Evolutionary conservation across 176 grass and related monocot species (phyloP).

Genomic region (Oryza punctata): DNA sequence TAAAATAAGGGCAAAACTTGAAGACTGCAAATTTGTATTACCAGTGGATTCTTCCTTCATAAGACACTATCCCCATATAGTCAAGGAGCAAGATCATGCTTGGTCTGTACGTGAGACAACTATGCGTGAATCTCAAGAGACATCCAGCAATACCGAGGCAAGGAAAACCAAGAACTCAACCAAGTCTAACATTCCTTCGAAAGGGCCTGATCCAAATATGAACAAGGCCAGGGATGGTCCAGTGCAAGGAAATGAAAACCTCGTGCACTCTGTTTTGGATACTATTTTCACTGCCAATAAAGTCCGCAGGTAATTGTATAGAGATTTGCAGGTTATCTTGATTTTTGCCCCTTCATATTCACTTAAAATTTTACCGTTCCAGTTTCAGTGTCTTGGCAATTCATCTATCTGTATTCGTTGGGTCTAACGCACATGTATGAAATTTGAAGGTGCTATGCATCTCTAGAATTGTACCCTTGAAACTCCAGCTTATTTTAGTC

Average conservation of each 20-base stretch:
- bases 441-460: not conserved
- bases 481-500: constrained; percentile 15
- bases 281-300: constrained; percentile 54
- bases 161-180: constrained; percentile 36
- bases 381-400: constrained; percentile 4
- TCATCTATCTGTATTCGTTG: not conserved
- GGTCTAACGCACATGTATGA: not conserved
- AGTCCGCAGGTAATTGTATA: constrained; percentile 61
- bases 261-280: constrained; percentile 38
- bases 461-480: constrained; percentile 2
- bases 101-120: constrained; percentile 46
- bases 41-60: constrained; percentile 53
- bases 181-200: constrained; percentile 25
- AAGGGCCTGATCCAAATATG: constrained; percentile 32
- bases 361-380: not conserved
- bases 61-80: constrained; percentile 54
- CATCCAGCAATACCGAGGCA: not conserved
- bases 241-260: constrained; percentile 41
- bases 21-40: constrained; percentile 66
- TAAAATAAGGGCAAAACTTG: constrained; percentile 44
- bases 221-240: constrained; percentile 38
- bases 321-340: not conserved
- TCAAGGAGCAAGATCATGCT: constrained; percentile 57
- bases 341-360: not conserved
- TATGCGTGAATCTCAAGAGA: not conserved